Evolutionary conservation across 1,284 basidiomycete species (phyloP), one percentile per base, ranked within the genome.

Genomic region (Ganoderma lingzhi): DNA sequence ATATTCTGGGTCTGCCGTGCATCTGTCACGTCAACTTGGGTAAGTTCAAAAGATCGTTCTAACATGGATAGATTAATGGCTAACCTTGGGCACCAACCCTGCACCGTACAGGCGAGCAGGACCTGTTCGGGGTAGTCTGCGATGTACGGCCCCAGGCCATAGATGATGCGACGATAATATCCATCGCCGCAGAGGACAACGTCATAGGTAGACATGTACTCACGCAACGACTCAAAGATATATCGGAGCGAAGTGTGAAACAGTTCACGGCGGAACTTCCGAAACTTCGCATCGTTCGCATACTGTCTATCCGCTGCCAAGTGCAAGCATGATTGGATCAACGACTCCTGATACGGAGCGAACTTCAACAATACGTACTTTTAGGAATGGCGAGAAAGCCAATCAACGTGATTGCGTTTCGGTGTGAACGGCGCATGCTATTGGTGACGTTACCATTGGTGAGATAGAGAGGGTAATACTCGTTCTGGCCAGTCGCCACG

Each of bases 401-500:
- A 5, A 74, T 35, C 3, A 67, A 63, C 0, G 65, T 59, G 10
- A 75, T 63, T 2, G 66, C 62, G 19, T 63, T 35, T 2, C 30
- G 17, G 44, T 75, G 73, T 0, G 70, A 70, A 6, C 71, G 71
- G 0, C 75, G 71, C 30, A 71, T 64, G n/a, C 53, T 45, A 45
- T 75, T 76, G 14, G 62, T 51, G 30, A 76, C 39, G 55, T 73
- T 74, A 0, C 76, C 75, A 14, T 70, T 19, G 0, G 71, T 71
- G 48, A 71, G 60, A 39, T 78, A 78, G 0, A 78, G 12, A 0
- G 76, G 76, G 48, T 77, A 67, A 56, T 64, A 78, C 55, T 74
- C 74, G 19, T 69, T 68, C 10, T 76, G 35, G 0, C 76, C 71
- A 0, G 76, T 77, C 0, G 66, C 72, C 12, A 76, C 69, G 0